Conservation (phyloP, 2,329 filamentous ascomycete species). For the Elsinoe ampelina region DNA sequence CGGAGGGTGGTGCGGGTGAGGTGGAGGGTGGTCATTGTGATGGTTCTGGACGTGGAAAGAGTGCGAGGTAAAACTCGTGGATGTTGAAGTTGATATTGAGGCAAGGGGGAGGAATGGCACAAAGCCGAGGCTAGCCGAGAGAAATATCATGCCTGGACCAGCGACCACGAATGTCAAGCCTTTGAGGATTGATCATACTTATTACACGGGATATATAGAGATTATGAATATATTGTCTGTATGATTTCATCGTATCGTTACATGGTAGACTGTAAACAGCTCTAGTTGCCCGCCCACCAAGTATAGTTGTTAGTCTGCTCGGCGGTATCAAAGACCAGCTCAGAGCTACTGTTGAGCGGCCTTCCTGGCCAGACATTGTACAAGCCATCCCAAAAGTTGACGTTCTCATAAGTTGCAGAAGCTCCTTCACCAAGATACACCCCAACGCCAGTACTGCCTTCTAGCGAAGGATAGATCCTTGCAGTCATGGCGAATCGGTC, state of each 20-base stretch:
- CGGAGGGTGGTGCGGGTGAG: neutral
- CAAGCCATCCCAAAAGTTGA: conserved; percentile 29
- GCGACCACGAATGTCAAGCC: neutral
- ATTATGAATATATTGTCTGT: neutral
- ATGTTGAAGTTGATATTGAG: neutral
- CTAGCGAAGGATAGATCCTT: conserved; percentile 37
- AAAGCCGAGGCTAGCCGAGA: conserved; percentile 5
- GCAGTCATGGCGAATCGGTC: conserved; percentile 34
- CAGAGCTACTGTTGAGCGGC: conserved; percentile 30
- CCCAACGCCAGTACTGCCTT: conserved; percentile 36
- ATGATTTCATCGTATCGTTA: neutral
- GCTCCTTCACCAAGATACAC: conserved; percentile 32
- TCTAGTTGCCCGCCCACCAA: conserved; percentile 30
- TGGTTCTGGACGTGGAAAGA: neutral
- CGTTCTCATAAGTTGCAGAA: conserved; percentile 27
- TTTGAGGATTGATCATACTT: too few relatives aligned
- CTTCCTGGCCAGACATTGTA: conserved; percentile 30
- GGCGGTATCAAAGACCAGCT: conserved; percentile 34
- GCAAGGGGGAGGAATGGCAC: too few relatives aligned
- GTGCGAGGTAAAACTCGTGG: neutral
- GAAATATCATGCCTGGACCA: neutral
- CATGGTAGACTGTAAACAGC: neutral
- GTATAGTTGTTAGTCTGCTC: conserved; percentile 37
- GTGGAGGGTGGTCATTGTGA: neutral
- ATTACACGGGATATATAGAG: too few relatives aligned